Evolutionary conservation across 257 asterid genomes (phyloP), one percentile per base, ranked within the genome.

Genomic region (Phtheirospermum japonicum): DNA sequence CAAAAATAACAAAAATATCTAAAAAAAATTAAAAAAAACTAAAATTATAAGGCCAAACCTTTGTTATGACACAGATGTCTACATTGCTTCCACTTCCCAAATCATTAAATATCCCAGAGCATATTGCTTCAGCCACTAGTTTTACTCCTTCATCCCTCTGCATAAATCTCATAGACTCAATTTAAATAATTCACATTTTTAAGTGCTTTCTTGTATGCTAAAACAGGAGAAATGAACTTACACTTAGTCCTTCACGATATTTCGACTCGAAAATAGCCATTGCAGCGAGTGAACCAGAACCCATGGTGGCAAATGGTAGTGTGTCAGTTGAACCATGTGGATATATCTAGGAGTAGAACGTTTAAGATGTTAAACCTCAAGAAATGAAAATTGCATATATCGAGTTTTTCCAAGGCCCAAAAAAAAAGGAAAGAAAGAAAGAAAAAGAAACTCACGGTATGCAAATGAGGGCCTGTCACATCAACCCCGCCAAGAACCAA

Each of bases 271-370:
- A 92, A 16, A 92, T 73, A 10, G 95, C 77, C 98, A 92, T 92
- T 68, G 98, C 98, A 71, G 98, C 97, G 52, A 92, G 95, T 46
- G 97, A 92, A 64, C 98, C 97, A 77, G 98, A 92, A 16, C 98
- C 98, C 97, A 92, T 92, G 39, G 98, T 92, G 60, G 98, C 97
- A 79, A 75, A 92, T 16, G 98, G 98, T 48, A 92, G 83, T 18
- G 97, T 89, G 66, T 92, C 98, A 4, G 98, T 92, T 45, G 98
- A 92, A 71, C 98, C 98, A 75, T 92, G 98, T 4, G 98, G 98
- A 76, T 92, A 92, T 58, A 92, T 92, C 98, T 92, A 77, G 33
- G 67, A 51, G 68, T 10, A 37, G 45, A 55, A 23, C 65, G 52
- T 69, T 64, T 39, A 30, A 67, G 42, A 72, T 54, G 65, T 59